These are phyloP conservation scores for Isochrysis galbana DNA, from an alignment of 78 protist species.

Conservation along the genomic window DNA sequence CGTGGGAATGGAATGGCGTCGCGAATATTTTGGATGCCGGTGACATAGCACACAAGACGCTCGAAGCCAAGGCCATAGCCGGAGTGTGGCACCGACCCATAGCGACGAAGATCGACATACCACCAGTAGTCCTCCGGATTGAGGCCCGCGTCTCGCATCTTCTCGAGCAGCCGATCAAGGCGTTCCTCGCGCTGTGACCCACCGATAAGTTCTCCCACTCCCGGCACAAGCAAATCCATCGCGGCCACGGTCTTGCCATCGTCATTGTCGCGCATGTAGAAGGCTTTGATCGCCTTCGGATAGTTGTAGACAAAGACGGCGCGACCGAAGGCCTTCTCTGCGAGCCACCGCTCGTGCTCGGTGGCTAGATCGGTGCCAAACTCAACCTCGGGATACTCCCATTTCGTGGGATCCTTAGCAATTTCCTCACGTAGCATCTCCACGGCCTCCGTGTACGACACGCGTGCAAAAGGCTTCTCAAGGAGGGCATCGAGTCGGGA, in stretches of 20 bases:
- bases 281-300: constrained; percentile 57
- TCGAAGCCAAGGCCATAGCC: constrained; percentile 91
- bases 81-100: constrained; percentile 83
- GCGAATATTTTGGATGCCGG: constrained; percentile 73
- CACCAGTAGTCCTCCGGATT: constrained; percentile 28
- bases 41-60: constrained; percentile 73
- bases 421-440: constrained; percentile 45
- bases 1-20: constrained; percentile 84
- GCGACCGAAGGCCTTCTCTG: neutral
- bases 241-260: constrained; percentile 56
- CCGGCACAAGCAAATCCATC: constrained; percentile 83
- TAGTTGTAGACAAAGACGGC: constrained; percentile 29
- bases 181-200: constrained; percentile 84
- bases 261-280: constrained; percentile 81
- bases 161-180: constrained; percentile 15
- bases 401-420: neutral
- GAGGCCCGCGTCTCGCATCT: neutral
- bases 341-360: constrained; percentile 81
- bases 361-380: constrained; percentile 61
- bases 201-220: constrained; percentile 88
- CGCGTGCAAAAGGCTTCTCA: constrained; percentile 11
- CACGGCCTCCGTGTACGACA: constrained; percentile 70
- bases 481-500: constrained; percentile 21
- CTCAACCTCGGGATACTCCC: constrained; percentile 34
- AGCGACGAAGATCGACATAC: constrained; percentile 79